Percentiles rank a stretch among this genome's conserved stretches.
These are phyloP conservation scores for Tubosaeta sp. DNA, from an alignment of 768 basidiomycete species.

Conservation along the genomic window DNA sequence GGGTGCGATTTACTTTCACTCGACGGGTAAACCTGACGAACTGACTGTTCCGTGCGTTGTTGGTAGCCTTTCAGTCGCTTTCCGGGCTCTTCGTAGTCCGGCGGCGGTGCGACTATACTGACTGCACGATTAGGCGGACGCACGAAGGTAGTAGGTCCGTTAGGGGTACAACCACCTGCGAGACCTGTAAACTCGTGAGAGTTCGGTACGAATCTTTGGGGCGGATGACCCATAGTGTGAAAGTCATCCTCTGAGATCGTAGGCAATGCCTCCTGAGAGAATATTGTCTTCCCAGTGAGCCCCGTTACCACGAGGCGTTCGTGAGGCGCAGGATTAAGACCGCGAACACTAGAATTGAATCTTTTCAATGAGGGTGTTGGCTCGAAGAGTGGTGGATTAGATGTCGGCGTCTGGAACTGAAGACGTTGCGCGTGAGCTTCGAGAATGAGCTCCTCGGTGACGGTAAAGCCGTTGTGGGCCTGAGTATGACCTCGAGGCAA, in stretches of 20 bases:
- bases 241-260: slow-evolving; percentile 37
- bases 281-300: slow-evolving; percentile 3
- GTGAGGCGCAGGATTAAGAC: slow-evolving; percentile 3
- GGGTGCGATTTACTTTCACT: slow-evolving; percentile 8
- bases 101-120: slow-evolving; percentile 28
- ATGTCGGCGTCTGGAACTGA: slow-evolving; percentile 12
- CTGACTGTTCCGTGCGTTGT: slow-evolving; percentile 6
- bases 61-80: slow-evolving; percentile 12
- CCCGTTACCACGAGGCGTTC: slow-evolving; percentile 1
- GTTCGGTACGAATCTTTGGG: slow-evolving; percentile 4
- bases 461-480: slow-evolving; percentile 56
- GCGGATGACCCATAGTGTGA: slow-evolving; percentile 22
- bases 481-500: slow-evolving; percentile 29
- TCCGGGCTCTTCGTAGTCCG: slow-evolving; percentile 15
- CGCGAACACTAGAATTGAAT: slow-evolving; percentile 4
- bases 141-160: slow-evolving; percentile 3
- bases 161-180: background rate
- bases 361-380: slow-evolving; percentile 4
- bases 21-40: slow-evolving; percentile 4
- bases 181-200: slow-evolving; percentile 1
- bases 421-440: slow-evolving; percentile 42
- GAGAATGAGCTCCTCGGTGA: slow-evolving; percentile 65
- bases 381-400: slow-evolving; percentile 11
- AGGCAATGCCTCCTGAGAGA: slow-evolving; percentile 21
- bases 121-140: slow-evolving; percentile 29